Percentiles rank a stretch among this genome's conserved stretches.
Evolutionary conservation across 257 asterid species (phyloP).

Genomic region (Fraxinus pennsylvanica): DNA sequence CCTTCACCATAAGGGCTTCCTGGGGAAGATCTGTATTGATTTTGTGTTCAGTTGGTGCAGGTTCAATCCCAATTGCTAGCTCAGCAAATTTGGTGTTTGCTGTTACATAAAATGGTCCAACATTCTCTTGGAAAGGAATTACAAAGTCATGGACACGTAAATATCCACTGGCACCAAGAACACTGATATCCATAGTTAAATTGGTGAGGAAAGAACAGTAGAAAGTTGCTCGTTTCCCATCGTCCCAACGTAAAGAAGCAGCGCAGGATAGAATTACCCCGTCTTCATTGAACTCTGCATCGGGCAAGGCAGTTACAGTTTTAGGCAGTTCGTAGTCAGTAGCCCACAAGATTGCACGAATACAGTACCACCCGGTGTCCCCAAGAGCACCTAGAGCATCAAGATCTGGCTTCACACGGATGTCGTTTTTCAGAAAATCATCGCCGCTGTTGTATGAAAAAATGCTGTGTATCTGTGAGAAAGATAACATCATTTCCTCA

Average conservation of each 20-base stretch:
- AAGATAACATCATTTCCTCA: neutral
- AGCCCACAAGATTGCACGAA: slow-evolving; percentile 41
- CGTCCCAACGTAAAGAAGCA: slow-evolving; percentile 46
- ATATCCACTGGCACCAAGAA: slow-evolving; percentile 57
- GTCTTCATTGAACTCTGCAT: slow-evolving; percentile 34
- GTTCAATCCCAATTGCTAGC: slow-evolving; percentile 37
- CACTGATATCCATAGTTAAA: slow-evolving; percentile 51
- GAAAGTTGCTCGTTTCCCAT: slow-evolving; percentile 53
- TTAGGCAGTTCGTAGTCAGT: slow-evolving; percentile 39
- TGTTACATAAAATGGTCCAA: slow-evolving; percentile 39
- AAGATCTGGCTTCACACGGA: slow-evolving; percentile 48
- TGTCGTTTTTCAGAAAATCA: slow-evolving; percentile 38
- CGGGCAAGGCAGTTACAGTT: slow-evolving; percentile 36
- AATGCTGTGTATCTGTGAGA: slow-evolving; percentile 31
- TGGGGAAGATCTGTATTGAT: slow-evolving; percentile 63
- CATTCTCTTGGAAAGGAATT: slow-evolving; percentile 54
- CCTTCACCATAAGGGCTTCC: slow-evolving; percentile 70
- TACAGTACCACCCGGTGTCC: slow-evolving; percentile 48
- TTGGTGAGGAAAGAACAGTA: slow-evolving; percentile 57
- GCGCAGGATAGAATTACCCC: slow-evolving; percentile 45
- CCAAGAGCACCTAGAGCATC: slow-evolving; percentile 56
- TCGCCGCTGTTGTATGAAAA: slow-evolving; percentile 37
- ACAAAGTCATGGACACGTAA: slow-evolving; percentile 55
- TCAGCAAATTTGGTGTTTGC: slow-evolving; percentile 39
- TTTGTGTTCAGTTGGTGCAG: slow-evolving; percentile 41